Evolutionary conservation across 2,329 filamentous ascomycete genomes (phyloP).

Genomic region (Aspergillus sclerotialis): DNA sequence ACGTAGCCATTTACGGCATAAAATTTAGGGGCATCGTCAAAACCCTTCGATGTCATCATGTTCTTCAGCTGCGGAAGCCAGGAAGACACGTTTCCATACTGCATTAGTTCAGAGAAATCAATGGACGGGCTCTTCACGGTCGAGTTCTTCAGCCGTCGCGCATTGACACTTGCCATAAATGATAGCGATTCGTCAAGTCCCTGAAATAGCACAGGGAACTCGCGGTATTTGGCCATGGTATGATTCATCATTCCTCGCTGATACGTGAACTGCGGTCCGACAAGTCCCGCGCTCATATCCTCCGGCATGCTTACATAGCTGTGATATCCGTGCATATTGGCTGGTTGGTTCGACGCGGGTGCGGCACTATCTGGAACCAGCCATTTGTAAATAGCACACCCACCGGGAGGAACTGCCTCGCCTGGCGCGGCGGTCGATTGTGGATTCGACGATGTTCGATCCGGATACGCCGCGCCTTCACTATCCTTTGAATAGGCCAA

Average conservation of each 20-base stretch:
- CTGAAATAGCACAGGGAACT: constrained; percentile 18
- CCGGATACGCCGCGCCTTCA: constrained; percentile 1
- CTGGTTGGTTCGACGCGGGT: constrained; percentile 6
- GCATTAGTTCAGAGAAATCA: neutral
- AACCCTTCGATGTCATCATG: neutral
- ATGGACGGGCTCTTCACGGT: neutral
- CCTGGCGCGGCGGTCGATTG: neutral
- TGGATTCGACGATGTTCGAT: neutral
- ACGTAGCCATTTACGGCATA: constrained; percentile 21
- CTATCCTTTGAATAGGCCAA: constrained; percentile 1
- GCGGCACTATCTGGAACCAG: constrained; percentile 3
- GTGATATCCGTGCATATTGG: constrained; percentile 16
- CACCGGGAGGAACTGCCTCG: constrained; percentile 1
- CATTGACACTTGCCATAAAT: constrained; percentile 15
- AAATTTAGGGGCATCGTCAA: constrained; percentile 9
- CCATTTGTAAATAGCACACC: constrained; percentile 2
- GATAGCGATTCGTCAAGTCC: constrained; percentile 18
- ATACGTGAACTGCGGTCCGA: constrained; percentile 20
- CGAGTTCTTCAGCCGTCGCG: neutral
- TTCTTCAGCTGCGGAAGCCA: constrained; percentile 4
- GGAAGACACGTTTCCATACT: constrained; percentile 2
- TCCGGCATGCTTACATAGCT: constrained; percentile 18
- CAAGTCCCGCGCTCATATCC: constrained; percentile 13
- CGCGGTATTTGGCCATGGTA: constrained; percentile 18
- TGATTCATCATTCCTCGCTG: constrained; percentile 15